Evolutionary conservation across 495 filamentous ascomycete species (phyloP).

Genomic region (Aspergillus cristatus): DNA sequence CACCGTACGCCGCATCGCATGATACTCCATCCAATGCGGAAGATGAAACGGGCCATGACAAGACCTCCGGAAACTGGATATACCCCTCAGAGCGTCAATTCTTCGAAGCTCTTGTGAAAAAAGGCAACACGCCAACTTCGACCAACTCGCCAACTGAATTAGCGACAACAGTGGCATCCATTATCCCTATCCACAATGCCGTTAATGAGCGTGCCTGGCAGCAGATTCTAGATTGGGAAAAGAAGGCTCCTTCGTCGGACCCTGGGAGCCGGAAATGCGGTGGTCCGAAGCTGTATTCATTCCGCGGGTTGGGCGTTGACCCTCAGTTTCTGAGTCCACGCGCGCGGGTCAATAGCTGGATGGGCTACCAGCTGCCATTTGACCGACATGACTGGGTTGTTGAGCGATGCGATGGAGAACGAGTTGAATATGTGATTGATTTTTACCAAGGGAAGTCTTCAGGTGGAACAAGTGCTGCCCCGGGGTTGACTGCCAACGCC

Average conservation of each 20-base stretch:
- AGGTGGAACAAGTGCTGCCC: constrained; percentile 7
- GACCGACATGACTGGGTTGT: constrained; percentile 97
- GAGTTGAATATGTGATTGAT: constrained; percentile 93
- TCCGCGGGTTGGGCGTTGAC: constrained; percentile 56
- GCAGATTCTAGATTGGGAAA: constrained; percentile 81
- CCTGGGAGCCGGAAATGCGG: constrained; percentile 55
- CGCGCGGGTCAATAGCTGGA: constrained; percentile 66
- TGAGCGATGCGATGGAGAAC: constrained; percentile 74
- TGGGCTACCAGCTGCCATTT: constrained; percentile 87
- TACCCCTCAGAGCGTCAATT: constrained; percentile 96
- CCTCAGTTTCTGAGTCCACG: constrained; percentile 67
- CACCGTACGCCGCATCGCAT: constrained; percentile 25
- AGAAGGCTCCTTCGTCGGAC: constrained; percentile 41
- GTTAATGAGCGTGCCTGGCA: constrained; percentile 86
- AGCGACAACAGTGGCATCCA: constrained; percentile 69
- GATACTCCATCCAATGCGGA: constrained; percentile 58
- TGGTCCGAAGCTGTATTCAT: constrained; percentile 76
- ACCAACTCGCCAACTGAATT: constrained; percentile 31
- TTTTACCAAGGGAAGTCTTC: constrained; percentile 75
- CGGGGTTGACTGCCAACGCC: constrained; percentile 33
- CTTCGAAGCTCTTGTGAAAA: constrained; percentile 88
- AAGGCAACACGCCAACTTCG: constrained; percentile 43
- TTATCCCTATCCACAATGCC: constrained; percentile 97
- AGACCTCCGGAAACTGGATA: constrained; percentile 75
- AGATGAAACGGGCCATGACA: constrained; percentile 57